Conservation (phyloP, 352 stramenopile genomes). For the Pythium aquatile region DNA sequence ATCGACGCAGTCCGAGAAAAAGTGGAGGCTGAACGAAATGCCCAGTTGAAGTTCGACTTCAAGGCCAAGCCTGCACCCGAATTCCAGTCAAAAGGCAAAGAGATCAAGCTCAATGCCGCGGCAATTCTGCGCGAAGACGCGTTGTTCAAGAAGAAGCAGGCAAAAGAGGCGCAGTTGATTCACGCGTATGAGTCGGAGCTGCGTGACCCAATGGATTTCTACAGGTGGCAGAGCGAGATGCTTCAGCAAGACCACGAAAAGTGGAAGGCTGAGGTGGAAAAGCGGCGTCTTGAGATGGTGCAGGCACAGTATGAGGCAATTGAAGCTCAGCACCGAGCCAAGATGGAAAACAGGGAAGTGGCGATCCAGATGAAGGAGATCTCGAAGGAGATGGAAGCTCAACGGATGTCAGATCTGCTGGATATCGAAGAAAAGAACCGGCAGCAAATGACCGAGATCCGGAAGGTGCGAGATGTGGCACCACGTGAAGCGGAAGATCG, state of each 20-base stretch:
- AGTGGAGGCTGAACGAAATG: slow-evolving; percentile 60
- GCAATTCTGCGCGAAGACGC: slow-evolving; percentile 92
- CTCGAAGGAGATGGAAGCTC: slow-evolving; percentile 57
- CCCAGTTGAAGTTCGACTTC: slow-evolving; percentile 71
- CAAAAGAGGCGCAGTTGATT: slow-evolving; percentile 84
- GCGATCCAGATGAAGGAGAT: slow-evolving; percentile 78
- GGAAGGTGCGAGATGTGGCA: slow-evolving; percentile 72
- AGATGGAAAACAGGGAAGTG: slow-evolving; percentile 80
- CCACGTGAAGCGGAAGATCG: slow-evolving; percentile 74
- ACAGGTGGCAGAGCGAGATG: slow-evolving; percentile 89
- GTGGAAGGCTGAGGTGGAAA: slow-evolving; percentile 68
- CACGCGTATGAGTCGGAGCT: slow-evolving; percentile 89
- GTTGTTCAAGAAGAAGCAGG: slow-evolving; percentile 91
- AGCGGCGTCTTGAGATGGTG: slow-evolving; percentile 77
- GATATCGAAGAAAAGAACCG: slow-evolving; percentile 57
- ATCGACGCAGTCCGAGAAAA: slow-evolving; percentile 60
- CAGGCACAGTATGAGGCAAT: slow-evolving; percentile 82
- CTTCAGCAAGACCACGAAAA: slow-evolving; percentile 73
- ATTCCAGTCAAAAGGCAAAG: slow-evolving; percentile 31
- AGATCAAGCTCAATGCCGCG: slow-evolving; percentile 87
- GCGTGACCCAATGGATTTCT: slow-evolving; percentile 89
- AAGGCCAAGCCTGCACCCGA: slow-evolving; percentile 69
- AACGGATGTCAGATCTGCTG: slow-evolving; percentile 59
- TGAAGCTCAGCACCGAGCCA: slow-evolving; percentile 58
- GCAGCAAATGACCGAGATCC: slow-evolving; percentile 57